Base-by-base conservation (phyloP, 1,284 basidiomycete genomes). In the Tremellales sp. region DNA sequence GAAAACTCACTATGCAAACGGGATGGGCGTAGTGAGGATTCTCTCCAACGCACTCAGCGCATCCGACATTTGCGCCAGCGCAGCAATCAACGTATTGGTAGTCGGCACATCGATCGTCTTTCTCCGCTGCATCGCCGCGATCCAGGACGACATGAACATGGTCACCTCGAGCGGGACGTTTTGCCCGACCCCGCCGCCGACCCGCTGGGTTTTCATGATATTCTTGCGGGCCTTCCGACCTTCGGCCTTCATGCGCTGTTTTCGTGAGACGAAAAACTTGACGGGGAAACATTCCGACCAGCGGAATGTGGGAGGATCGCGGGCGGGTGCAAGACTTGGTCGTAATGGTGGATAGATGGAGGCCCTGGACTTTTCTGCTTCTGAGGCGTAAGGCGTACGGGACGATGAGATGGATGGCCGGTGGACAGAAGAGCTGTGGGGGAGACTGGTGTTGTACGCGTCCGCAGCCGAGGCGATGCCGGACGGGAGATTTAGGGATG, bases 1-100 rank as follows among this genome's bases (percentile, higher is more conserved):
- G n/a, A n/a, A n/a, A n/a, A n/a, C n/a, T n/a, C n/a, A n/a, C n/a
- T 70, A 86, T 76, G 82, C 85, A 72, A 85, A 87, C 1, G 85
- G 86, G 38, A 88, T 86, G 1, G 85, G 85, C 0, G 84, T 87
- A 0, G 85, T 86, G 12, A 87, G 73, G 54, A 87, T 86, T 35
- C 85, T 76, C 63, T 88, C 85, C 3, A 87, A 74, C 5, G 81
- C 81, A 6, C 82, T 83, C 34, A 87, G 70, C 14, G 81, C 78
- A 44, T 87, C 84, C 3, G 81, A 79, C 34, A 87, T 76, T 53
- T 78, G 75, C 54, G 77, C 78, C 7, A 86, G 63, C 1, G 79
- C 61, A 3, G 57, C 60, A 0, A 84, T 50, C 18, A 87, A 70
- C n/a, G 73, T 66, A 57, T 79, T 84, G 24, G 75, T 76, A 1